Conservation (phyloP, 257 asterid genomes). For the Nicotiana tabacum region DNA sequence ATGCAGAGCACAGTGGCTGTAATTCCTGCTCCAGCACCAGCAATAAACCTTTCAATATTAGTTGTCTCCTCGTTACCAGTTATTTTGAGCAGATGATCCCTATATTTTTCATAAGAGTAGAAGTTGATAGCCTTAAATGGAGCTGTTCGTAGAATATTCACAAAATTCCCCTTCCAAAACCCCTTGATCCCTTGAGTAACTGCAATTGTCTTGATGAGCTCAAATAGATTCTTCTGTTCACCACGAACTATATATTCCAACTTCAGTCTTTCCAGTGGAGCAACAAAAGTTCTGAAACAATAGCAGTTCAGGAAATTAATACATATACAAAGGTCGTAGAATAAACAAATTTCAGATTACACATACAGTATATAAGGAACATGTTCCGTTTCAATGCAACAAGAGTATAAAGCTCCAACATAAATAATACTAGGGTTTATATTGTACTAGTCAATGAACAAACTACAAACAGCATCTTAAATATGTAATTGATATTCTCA, state of each 20-base stretch:
- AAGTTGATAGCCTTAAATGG: slow-evolving; percentile 95
- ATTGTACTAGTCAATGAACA: not conserved
- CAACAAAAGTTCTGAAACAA: slow-evolving; percentile 81
- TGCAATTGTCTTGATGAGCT: slow-evolving; percentile 65
- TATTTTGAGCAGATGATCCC: slow-evolving; percentile 59
- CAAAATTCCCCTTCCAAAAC: slow-evolving; percentile 96
- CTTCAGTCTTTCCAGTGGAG: slow-evolving; percentile 94
- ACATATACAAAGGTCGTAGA: not conserved
- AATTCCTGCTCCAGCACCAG: slow-evolving; percentile 98
- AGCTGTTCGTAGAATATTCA: slow-evolving; percentile 89
- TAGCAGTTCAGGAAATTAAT: slow-evolving; percentile 7
- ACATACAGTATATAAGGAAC: not conserved
- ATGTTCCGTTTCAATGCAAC: slow-evolving; percentile 1
- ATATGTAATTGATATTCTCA: not conserved
- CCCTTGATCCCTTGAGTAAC: slow-evolving; percentile 79
- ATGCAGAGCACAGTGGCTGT: slow-evolving; percentile 92
- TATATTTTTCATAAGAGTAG: slow-evolving; percentile 81
- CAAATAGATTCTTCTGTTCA: slow-evolving; percentile 63
- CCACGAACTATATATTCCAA: slow-evolving; percentile 94
- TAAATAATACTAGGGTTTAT: not conserved
- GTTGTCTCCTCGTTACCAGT: slow-evolving; percentile 78
- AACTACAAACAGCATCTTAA: not conserved
- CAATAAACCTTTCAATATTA: slow-evolving; percentile 82
- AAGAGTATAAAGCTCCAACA: not conserved
- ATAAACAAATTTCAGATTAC: not conserved